Evolutionary conservation across 1,284 basidiomycete species (phyloP), one percentile per base, ranked within the genome.

Genomic region (Ustilago tritici): DNA sequence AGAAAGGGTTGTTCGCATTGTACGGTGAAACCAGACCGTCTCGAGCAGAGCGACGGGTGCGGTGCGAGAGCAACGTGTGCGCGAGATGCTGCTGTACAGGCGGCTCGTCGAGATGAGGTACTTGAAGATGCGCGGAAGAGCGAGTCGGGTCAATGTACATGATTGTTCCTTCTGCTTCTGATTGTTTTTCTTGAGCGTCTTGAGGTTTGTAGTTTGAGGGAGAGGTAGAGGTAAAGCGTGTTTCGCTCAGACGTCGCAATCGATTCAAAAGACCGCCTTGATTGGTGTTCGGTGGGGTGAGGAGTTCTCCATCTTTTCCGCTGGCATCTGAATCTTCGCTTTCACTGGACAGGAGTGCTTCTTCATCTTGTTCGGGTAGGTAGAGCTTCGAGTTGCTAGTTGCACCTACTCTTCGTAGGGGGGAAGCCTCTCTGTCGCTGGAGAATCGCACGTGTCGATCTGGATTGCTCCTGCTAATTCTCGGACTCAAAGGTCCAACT

Each of bases 1-100:
- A 94, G 87, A 92, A 94, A 0, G 93, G 93, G 78, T 94, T 94
- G 57, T 90, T 80, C 54, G 79, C 67, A 67, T 87, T 87, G 83
- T 87, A 87, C 6, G 87, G 87, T 19, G 81, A 82, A 23, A 85
- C 83, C 19, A 76, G 69, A 14, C 82, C 82, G 52, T 82, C 81
- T 52, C 80, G 70, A 2, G 63, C 65, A 14, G 76, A 80, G 17
- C 77, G 75, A 19, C 76, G 78, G 3, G 81, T 80, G 38, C 83
- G 79, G 43, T 82, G 79, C n/a, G 84, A 85, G 12, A 85, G 64
- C 54, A 76, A 79, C 4, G 55, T 58, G 46, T 68, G 78, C 31
- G 60, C 54, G 0, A 73, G 38, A 36, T 65, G 62, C 31, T 69
- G 62, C 14, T 69, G 70, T 14, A 81, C 49, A 10, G 81, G 69